Conservation (phyloP, 176 grass and related monocot genomes). For the Lolium perenne region DNA sequence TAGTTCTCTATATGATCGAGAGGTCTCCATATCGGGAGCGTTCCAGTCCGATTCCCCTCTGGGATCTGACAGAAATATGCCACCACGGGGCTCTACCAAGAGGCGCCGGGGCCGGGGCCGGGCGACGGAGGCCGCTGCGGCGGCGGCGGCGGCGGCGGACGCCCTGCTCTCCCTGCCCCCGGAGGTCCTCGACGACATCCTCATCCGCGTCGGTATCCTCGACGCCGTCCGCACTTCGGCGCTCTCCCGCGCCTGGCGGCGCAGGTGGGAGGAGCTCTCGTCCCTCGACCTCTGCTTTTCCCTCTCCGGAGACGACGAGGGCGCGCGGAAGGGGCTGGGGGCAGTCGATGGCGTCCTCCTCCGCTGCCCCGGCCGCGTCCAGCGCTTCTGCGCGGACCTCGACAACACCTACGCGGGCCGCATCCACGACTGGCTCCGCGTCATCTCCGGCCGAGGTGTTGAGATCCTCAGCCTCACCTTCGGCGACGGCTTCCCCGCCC, state of each 20-base stretch:
- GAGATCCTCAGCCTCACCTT: neutral
- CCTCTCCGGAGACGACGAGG: neutral
- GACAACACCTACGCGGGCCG: neutral
- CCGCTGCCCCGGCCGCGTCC: neutral
- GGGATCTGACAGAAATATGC: neutral
- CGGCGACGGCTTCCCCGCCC: neutral
- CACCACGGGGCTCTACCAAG: neutral
- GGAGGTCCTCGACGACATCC: conserved; percentile 4
- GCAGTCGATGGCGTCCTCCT: neutral
- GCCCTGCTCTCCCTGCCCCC: conserved; percentile 14
- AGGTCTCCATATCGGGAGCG: no score
- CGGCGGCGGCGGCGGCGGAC: neutral
- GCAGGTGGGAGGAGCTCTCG: conserved; percentile 26
- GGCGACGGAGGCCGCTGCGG: neutral
- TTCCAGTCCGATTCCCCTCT: no score
- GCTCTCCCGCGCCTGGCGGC: conserved; percentile 39
- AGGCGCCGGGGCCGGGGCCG: neutral
- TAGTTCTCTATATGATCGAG: no score
- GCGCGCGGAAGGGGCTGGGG: neutral
- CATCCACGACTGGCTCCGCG: conserved; percentile 13
- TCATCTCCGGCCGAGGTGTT: neutral
- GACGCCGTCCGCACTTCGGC: conserved; percentile 38
- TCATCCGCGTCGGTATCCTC: conserved; percentile 19
- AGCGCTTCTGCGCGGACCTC: neutral
- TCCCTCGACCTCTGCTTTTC: neutral